phyloP scores from a whole-genome alignment of 495 filamentous ascomycete genomes.

The Trichoderma reesei region DNA sequence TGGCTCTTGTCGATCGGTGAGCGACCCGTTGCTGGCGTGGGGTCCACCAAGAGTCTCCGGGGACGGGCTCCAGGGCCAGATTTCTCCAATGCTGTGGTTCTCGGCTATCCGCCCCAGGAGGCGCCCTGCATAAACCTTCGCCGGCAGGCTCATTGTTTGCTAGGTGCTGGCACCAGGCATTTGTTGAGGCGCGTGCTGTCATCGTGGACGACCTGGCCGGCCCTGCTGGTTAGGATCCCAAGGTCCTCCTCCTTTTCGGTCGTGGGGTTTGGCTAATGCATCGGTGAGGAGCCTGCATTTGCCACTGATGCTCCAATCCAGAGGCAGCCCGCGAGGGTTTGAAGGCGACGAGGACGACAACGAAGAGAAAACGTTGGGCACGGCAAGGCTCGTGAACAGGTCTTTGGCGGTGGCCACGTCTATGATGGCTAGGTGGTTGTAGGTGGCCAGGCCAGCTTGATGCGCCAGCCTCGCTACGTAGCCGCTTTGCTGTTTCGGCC shows the following conservation, averaged over 20 bases:
- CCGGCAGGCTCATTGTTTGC: background rate
- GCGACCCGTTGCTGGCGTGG: background rate
- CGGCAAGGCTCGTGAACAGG: background rate
- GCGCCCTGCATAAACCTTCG: background rate
- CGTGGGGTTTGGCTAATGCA: background rate
- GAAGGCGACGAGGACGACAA: background rate
- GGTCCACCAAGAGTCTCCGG: background rate
- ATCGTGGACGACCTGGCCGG: background rate
- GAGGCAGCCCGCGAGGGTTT: background rate
- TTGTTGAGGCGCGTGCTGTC: background rate
- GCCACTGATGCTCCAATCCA: background rate
- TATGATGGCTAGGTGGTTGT: background rate
- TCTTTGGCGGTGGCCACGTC: background rate
- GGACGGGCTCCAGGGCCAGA: background rate
- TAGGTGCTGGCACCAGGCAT: background rate
- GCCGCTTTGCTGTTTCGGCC: background rate
- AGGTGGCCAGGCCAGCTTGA: background rate
- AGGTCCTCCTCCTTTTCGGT: background rate
- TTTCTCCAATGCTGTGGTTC: background rate
- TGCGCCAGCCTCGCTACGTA: background rate
- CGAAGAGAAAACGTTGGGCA: background rate
- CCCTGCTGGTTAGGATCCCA: background rate
- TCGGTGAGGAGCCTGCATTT: constrained; percentile 1
- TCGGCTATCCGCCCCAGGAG: background rate
- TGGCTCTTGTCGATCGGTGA: background rate